Conservation (phyloP, 108 stramenopile genomes). For the Conticribra weissflogii region DNA sequence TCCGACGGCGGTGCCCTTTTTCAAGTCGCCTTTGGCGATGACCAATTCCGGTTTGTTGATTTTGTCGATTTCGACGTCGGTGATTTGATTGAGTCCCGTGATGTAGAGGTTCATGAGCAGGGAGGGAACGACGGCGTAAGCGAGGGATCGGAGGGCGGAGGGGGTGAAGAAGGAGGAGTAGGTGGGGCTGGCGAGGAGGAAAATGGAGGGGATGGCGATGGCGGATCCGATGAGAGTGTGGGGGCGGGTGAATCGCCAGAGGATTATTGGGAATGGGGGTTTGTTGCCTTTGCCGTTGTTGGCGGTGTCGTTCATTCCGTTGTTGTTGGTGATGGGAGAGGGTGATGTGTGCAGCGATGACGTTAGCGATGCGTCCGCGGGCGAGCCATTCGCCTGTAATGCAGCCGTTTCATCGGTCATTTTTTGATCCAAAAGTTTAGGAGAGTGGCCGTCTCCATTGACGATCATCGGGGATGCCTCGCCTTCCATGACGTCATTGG, state of each 20-base stretch:
- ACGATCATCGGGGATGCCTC: too few relatives aligned
- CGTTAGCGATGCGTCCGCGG: background rate
- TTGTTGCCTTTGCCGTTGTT: background rate
- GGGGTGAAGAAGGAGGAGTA: conserved; percentile 58
- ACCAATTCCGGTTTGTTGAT: conserved; percentile 95
- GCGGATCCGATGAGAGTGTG: conserved; percentile 96
- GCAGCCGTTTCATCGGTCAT: background rate
- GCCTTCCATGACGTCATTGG: too few relatives aligned
- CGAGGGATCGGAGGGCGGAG: conserved; percentile 44
- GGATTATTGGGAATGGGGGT: conserved; percentile 64
- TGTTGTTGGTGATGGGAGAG: background rate
- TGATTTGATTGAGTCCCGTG: conserved; percentile 96
- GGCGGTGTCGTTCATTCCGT: background rate
- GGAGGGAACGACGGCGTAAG: conserved; percentile 86
- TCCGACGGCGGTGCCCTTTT: conserved; percentile 53
- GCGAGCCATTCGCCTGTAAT: background rate
- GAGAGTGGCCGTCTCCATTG: too few relatives aligned
- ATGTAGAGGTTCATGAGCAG: conserved; percentile 97
- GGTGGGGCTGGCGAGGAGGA: conserved; percentile 80
- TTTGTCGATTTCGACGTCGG: conserved; percentile 96
- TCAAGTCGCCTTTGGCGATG: conserved; percentile 84
- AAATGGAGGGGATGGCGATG: conserved; percentile 91
- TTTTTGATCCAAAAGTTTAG: too few relatives aligned
- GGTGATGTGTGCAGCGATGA: background rate
- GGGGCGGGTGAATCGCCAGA: conserved; percentile 95